Evolutionary conservation across 768 basidiomycete genomes (phyloP), one percentile per base, ranked within the genome.

Genomic region (Fistulinella prunicolor): DNA sequence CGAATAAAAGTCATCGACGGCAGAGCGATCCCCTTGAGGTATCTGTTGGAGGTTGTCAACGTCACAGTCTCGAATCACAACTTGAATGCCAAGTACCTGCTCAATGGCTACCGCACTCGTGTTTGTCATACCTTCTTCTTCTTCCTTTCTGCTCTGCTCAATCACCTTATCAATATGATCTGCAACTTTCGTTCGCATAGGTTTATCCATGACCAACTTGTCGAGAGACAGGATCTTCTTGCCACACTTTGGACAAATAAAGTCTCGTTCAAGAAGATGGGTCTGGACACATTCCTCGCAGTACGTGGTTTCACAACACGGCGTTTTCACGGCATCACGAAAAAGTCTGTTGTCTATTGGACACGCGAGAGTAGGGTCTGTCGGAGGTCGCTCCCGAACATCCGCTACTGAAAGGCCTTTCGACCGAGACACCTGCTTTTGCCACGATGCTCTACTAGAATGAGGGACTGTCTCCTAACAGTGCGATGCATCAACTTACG

Each of bases 261-360:
- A 98, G 73, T 96, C 94, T 69, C 90, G 83, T 67, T 98, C 95
- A 54, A 95, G 80, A 42, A 99, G 76, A 69, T 94, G 80, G 36
- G 89, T 93, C 67, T 94, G 89, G 54, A 99, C 89, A 71, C 95
- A 97, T 67, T 98, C 95, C 70, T 98, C 94, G 76, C 95, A 97
- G 70, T 89, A 99, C 12, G 79, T 62, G 35, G 85, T 90, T 57
- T 80, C 82, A 74, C 95, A 98, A 70, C 95, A 97, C 2, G 96
- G 95, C 3, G 92, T 94, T 70, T 89, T 88, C 63, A 95, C 89
- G 38, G 94, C 93, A 62, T 97, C 93, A 58, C 88, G 86, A 68
- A 96, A 84, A 26, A 98, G 82, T 73, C 86, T 90, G 70, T 86
- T 85, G 79, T 95, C 94, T 66, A 97, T 86, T 7, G 91, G 83